Conservation (phyloP, 805 yeast genomes). For the Ogataea angusta region DNA sequence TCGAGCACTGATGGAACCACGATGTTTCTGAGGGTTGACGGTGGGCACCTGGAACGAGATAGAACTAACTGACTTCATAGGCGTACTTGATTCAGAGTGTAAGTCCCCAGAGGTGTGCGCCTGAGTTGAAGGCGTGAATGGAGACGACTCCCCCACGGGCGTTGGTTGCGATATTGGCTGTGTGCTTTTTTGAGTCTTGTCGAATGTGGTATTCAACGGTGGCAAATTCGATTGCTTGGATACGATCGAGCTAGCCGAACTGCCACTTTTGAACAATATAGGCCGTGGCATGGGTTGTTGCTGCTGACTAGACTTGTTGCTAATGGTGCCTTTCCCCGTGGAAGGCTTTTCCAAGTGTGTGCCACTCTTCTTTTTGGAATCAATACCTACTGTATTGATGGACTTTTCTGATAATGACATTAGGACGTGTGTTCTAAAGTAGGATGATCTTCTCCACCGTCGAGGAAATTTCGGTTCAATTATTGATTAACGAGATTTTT, state of each 20-base stretch:
- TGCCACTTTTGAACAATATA: slow-evolving; percentile 17
- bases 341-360: background rate
- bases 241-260: slow-evolving; percentile 12
- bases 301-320: background rate
- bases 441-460: background rate
- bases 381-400: slow-evolving; percentile 14
- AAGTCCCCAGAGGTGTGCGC: background rate
- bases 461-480: background rate
- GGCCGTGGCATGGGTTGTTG: slow-evolving; percentile 19
- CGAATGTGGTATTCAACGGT: slow-evolving; percentile 20
- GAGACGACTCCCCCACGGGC: slow-evolving; percentile 1
- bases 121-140: background rate
- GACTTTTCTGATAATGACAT: slow-evolving; percentile 22
- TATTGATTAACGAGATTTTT: background rate
- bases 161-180: background rate
- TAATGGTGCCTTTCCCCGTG: background rate
- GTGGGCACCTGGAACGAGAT: slow-evolving; percentile 49
- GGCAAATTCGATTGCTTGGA: slow-evolving; percentile 23
- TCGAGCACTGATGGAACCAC: slow-evolving; percentile 57
- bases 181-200: background rate
- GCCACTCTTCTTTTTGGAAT: background rate
- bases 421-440: background rate
- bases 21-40: slow-evolving; percentile 39
- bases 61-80: slow-evolving; percentile 25
- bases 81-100: slow-evolving; percentile 12